Percentiles rank a stretch among this genome's conserved stretches.
Conservation (phyloP, 2,329 filamentous ascomycete genomes). For the Hyphodiscus sp. region DNA sequence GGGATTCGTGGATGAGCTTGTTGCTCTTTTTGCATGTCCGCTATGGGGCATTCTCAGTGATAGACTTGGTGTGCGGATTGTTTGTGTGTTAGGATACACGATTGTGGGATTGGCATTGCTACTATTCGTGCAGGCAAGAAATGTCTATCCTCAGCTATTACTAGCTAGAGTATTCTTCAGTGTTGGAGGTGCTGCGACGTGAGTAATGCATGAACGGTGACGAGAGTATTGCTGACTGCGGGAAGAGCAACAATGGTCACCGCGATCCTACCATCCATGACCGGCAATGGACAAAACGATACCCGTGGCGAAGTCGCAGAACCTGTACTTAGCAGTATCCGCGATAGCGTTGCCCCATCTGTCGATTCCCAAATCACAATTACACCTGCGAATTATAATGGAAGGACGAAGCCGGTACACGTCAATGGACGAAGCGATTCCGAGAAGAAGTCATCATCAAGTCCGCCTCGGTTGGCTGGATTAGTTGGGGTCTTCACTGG, state of each 20-base stretch:
- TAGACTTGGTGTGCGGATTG: constrained; percentile 65
- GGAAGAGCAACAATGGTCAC: constrained; percentile 86
- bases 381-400: constrained; percentile 52
- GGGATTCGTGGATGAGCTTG: constrained; percentile 77
- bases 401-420: constrained; percentile 4
- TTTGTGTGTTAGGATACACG: constrained; percentile 70
- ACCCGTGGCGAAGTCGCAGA: neutral
- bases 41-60: constrained; percentile 74
- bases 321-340: constrained; percentile 30
- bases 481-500: constrained; percentile 91
- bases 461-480: constrained; percentile 64
- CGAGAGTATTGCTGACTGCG: neutral
- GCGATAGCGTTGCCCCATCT: constrained; percentile 58
- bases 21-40: constrained; percentile 75
- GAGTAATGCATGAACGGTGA: constrained; percentile 24
- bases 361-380: constrained; percentile 71
- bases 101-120: constrained; percentile 74
- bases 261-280: constrained; percentile 74
- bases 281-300: constrained; percentile 35
- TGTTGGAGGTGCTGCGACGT: constrained; percentile 83
- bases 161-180: constrained; percentile 83
- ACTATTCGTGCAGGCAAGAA: constrained; percentile 76
- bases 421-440: constrained; percentile 9
- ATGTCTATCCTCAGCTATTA: constrained; percentile 84
- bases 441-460: constrained; percentile 32